Conservation (phyloP, 2,329 filamentous ascomycete genomes). For the Xylaria sp. region DNA sequence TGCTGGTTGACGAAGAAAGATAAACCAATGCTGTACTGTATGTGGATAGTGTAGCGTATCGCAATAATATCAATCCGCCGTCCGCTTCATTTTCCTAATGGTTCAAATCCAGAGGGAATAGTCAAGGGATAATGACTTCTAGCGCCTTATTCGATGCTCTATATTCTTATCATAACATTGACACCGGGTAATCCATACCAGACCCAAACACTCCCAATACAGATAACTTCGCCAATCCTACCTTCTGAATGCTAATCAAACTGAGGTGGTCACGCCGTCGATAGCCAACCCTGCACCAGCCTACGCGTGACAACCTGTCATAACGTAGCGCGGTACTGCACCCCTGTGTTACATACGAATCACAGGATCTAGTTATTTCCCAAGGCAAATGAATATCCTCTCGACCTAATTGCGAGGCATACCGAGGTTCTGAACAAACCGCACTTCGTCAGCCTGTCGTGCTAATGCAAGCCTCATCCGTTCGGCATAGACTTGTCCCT, state of each 20-base stretch:
- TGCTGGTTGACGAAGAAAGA: not conserved
- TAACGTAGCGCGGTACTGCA: constrained; percentile 11
- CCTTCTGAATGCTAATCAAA: not conserved
- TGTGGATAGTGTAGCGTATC: not conserved
- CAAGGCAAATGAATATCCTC: constrained; percentile 32
- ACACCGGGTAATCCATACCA: not conserved
- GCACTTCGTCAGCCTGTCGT: constrained; percentile 80
- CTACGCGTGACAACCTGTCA: constrained; percentile 6
- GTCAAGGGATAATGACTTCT: not conserved
- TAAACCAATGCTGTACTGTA: not conserved
- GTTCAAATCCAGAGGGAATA: not conserved
- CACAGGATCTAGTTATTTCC: constrained; percentile 8
- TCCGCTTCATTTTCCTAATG: constrained; percentile 15
- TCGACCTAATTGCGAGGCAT: constrained; percentile 45
- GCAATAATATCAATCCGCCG: not conserved
- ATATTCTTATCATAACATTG: not conserved
- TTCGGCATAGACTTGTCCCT: constrained; percentile 71
- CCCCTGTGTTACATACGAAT: not conserved
- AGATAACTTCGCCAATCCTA: not conserved
- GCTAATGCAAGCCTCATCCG: constrained; percentile 80
- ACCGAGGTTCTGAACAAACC: constrained; percentile 76
- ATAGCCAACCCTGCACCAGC: constrained; percentile 11
- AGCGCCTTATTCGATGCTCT: not conserved
- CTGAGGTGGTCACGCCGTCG: not conserved
- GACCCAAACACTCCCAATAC: not conserved